These are phyloP conservation scores for Cladosporium sp. DNA, from an alignment of 2,329 filamentous ascomycete genomes.

Conservation along the genomic window DNA sequence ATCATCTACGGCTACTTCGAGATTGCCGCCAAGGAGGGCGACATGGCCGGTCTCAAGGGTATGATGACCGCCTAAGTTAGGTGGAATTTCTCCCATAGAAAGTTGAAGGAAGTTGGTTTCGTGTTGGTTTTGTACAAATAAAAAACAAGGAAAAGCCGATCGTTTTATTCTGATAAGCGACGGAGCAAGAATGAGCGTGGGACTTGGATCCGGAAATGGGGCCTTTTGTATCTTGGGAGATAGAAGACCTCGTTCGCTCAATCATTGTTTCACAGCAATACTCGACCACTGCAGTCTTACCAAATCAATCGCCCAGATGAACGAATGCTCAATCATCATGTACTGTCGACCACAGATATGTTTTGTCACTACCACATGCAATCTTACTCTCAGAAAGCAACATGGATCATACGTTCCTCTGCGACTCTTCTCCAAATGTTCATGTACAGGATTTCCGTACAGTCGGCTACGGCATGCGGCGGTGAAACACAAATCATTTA, in stretches of 20 bases:
- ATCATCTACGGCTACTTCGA: slow-evolving; percentile 99
- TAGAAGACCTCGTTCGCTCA: not conserved
- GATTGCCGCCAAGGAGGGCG: slow-evolving; percentile 97
- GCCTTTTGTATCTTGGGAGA: slow-evolving; percentile 4
- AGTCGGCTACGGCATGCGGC: too few species aligned
- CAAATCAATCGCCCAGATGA: too few species aligned
- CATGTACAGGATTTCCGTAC: too few species aligned
- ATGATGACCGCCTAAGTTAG: slow-evolving; percentile 44
- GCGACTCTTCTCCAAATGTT: too few species aligned
- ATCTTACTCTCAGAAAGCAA: too few species aligned
- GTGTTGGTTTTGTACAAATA: slow-evolving; percentile 10
- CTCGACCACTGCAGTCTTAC: too few species aligned
- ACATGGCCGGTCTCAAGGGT: slow-evolving; percentile 72
- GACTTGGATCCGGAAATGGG: not conserved
- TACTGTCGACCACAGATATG: too few species aligned
- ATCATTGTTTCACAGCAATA: not conserved
- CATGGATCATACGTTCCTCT: too few species aligned
- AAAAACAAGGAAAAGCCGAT: slow-evolving; percentile 1
- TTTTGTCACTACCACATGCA: too few species aligned
- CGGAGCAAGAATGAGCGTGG: not conserved
- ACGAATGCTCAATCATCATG: too few species aligned
- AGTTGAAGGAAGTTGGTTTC: not conserved
- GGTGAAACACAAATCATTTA: too few species aligned
- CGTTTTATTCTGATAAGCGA: not conserved
- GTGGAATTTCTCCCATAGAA: slow-evolving; percentile 20